Conservation (phyloP, 208 protist species). For the Trypanosomatidae sp. region DNA sequence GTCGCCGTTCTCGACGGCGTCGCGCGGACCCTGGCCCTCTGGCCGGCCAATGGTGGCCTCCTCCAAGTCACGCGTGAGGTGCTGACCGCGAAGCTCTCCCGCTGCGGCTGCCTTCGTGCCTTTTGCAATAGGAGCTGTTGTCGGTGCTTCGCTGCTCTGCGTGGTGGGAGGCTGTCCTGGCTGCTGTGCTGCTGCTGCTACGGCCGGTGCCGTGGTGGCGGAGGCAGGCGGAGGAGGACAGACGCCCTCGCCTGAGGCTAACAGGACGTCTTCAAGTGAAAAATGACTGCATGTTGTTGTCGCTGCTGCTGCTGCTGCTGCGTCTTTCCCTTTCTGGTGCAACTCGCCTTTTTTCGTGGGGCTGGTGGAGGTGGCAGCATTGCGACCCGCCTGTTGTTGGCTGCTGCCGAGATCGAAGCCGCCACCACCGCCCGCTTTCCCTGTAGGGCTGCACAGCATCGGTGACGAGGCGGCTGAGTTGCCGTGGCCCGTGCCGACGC, state of each 20-base stretch:
- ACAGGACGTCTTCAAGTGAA: too few relatives aligned
- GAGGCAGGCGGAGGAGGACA: neutral
- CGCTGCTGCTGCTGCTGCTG: too few relatives aligned
- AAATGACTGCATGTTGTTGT: neutral
- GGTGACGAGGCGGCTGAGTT: neutral
- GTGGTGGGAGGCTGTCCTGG: neutral
- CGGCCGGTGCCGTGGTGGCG: neutral
- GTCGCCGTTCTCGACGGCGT: constrained; percentile 19
- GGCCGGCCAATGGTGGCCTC: constrained; percentile 28
- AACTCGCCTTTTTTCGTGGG: too few relatives aligned
- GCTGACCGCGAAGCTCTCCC: constrained; percentile 17
- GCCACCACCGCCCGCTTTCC: neutral
- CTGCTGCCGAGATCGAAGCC: neutral
- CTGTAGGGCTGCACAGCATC: neutral
- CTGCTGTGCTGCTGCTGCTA: neutral
- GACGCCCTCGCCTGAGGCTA: neutral
- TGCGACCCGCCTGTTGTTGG: neutral
- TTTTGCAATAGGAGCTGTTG: too few relatives aligned
- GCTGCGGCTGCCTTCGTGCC: too few relatives aligned
- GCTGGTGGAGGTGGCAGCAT: neutral
- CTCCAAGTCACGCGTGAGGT: constrained; percentile 16
- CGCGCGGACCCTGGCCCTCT: constrained; percentile 32
- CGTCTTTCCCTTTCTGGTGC: too few relatives aligned
- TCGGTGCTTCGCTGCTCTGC: neutral
- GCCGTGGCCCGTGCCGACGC: neutral